A percentile compares a stretch with the other conserved stretches of the same genome.
Evolutionary conservation across 805 yeast genomes (phyloP).

Genomic region (Candida pini): DNA sequence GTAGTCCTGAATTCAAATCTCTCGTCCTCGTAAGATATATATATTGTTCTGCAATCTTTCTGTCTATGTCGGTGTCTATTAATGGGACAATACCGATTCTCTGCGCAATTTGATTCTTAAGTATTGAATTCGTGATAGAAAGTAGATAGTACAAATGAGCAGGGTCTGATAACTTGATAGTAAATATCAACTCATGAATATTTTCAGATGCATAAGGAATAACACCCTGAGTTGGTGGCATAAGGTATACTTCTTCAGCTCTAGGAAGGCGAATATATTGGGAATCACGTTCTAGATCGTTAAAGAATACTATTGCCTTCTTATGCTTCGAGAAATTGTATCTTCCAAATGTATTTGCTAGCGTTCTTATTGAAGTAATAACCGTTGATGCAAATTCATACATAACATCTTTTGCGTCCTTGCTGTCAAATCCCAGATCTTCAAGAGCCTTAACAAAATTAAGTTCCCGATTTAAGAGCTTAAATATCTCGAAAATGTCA

Average conservation of each 20-base stretch:
- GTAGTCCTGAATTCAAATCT: conserved; percentile 18
- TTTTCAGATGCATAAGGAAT: conserved; percentile 70
- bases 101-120: conserved; percentile 63
- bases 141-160: conserved; percentile 46
- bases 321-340: conserved; percentile 16
- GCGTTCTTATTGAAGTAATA: conserved; percentile 4
- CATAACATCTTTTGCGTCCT: conserved; percentile 32
- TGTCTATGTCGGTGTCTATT: conserved; percentile 21
- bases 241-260: conserved; percentile 42
- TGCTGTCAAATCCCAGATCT: conserved; percentile 29
- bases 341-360: conserved; percentile 12
- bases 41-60: conserved; percentile 21
- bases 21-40: conserved; percentile 11
- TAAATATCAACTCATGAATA: conserved; percentile 68
- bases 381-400: conserved; percentile 31
- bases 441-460: conserved; percentile 13
- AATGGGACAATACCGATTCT: conserved; percentile 82
- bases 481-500: conserved; percentile 37
- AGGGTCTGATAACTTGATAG: conserved; percentile 50
- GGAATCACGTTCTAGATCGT: conserved; percentile 64
- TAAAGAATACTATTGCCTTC: conserved; percentile 58
- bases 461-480: conserved; percentile 33
- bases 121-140: conserved; percentile 42
- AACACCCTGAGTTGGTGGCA: conserved; percentile 44
- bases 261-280: conserved; percentile 43